Conservation (phyloP, 2,329 filamentous ascomycete species). For the Ceratocystis smalleyi region DNA sequence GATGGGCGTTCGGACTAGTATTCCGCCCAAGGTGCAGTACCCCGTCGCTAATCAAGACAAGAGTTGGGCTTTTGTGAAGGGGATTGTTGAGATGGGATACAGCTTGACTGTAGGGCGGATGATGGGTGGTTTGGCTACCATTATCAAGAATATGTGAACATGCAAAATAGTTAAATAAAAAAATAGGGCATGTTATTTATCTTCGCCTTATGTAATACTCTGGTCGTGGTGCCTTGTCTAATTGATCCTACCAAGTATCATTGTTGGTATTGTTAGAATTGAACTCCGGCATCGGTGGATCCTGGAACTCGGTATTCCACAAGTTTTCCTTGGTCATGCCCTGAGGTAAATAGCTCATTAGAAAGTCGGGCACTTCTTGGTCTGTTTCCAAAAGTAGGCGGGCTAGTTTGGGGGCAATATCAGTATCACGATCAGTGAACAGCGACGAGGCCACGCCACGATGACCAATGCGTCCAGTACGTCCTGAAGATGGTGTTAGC, state of each 20-base stretch:
- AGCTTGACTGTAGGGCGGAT: conserved; percentile 29
- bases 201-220: neutral
- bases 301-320: neutral
- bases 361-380: conserved; percentile 69
- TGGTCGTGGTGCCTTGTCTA: neutral
- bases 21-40: conserved; percentile 68
- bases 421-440: conserved; percentile 62
- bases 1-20: conserved; percentile 54
- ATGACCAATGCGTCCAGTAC: conserved; percentile 86
- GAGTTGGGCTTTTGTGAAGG: conserved; percentile 50
- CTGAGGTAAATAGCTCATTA: conserved; percentile 48
- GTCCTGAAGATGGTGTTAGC: conserved; percentile 37
- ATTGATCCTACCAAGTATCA: neutral
- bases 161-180: neutral
- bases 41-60: conserved; percentile 51
- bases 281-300: neutral
- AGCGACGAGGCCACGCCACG: conserved; percentile 76
- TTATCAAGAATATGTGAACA: conserved; percentile 30
- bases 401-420: conserved; percentile 57
- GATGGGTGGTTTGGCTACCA: conserved; percentile 27
- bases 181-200: neutral
- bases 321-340: conserved; percentile 21
- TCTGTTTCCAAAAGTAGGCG: conserved; percentile 68
- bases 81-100: conserved; percentile 47
- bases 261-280: neutral